These are phyloP conservation scores for Coprinopsis marcescibilis DNA, from an alignment of 768 basidiomycete species.

Conservation along the genomic window DNA sequence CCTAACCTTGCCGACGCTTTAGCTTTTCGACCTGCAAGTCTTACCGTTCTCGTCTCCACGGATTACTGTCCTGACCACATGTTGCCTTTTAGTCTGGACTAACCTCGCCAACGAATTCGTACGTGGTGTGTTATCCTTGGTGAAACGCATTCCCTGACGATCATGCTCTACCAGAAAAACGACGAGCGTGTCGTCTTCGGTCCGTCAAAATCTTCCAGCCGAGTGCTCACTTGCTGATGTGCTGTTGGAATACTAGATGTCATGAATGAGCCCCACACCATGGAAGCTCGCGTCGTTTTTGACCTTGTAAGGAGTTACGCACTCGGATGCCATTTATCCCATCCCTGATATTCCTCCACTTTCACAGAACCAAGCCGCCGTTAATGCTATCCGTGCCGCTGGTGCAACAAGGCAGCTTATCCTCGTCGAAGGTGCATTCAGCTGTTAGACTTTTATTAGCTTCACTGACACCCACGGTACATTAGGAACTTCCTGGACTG, in stretches of 20 bases:
- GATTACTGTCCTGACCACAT: neutral
- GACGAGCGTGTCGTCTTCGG: conserved; percentile 56
- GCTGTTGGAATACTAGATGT: conserved; percentile 7
- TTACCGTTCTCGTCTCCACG: neutral
- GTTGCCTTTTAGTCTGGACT: conserved; percentile 40
- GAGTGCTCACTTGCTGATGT: no score
- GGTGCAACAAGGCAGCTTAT: conserved; percentile 57
- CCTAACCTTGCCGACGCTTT: neutral
- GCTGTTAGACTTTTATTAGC: conserved; percentile 8
- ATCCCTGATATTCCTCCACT: neutral
- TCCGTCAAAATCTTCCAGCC: conserved; percentile 7
- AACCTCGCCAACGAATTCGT: conserved; percentile 53
- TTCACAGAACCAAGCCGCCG: conserved; percentile 55
- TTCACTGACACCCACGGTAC: conserved; percentile 2
- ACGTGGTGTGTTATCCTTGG: conserved; percentile 15
- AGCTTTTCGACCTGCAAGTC: conserved; percentile 43
- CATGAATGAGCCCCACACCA: conserved; percentile 57
- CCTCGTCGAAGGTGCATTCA: conserved; percentile 38
- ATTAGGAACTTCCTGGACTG: conserved; percentile 47
- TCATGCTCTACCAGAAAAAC: conserved; percentile 29
- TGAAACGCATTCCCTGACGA: neutral
- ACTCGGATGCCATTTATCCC: conserved; percentile 2
- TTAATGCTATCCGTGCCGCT: conserved; percentile 57
- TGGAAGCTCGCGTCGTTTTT: conserved; percentile 47
- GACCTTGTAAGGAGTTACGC: conserved; percentile 29